A percentile compares a stretch with the other conserved stretches of the same genome.
Evolutionary conservation across 164 flowering plant genomes (phyloP).

Genomic region (Nymphaea colorata): DNA sequence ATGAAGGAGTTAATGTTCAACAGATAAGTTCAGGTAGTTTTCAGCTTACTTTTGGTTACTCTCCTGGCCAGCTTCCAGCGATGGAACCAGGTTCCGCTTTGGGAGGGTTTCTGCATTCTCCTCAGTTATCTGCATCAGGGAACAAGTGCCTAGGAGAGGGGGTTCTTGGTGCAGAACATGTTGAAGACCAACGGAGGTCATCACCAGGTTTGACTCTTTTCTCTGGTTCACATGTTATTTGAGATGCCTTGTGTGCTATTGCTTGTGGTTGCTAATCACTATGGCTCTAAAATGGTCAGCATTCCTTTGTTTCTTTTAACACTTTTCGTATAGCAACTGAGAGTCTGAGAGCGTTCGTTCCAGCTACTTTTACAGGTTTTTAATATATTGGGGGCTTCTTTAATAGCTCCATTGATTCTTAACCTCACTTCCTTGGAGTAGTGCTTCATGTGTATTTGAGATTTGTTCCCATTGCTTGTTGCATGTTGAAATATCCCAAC

Average conservation of each 20-base stretch:
- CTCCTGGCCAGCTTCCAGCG: slow-evolving; percentile 60
- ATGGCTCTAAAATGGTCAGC: too few species aligned
- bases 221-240: not conserved
- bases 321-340: too few species aligned
- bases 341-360: too few species aligned
- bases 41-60: slow-evolving; percentile 52
- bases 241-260: not conserved
- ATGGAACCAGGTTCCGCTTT: slow-evolving; percentile 50
- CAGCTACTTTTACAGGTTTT: too few species aligned
- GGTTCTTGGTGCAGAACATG: slow-evolving; percentile 26
- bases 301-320: too few species aligned
- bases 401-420: too few species aligned
- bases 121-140: slow-evolving; percentile 31
- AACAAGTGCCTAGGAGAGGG: slow-evolving; percentile 24
- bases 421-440: too few species aligned
- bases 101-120: slow-evolving; percentile 38
- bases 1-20: slow-evolving; percentile 32
- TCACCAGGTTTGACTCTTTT: slow-evolving; percentile 17
- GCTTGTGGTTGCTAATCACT: not conserved
- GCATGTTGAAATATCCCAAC: too few species aligned
- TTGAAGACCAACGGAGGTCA: slow-evolving; percentile 18
- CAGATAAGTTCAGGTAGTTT: slow-evolving; percentile 32
- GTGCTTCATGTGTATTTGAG: too few species aligned
- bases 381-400: too few species aligned
- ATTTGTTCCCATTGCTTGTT: too few species aligned